These are phyloP conservation scores for Leishmania gerbilli DNA, from an alignment of 208 protist genomes.

Conservation along the genomic window DNA sequence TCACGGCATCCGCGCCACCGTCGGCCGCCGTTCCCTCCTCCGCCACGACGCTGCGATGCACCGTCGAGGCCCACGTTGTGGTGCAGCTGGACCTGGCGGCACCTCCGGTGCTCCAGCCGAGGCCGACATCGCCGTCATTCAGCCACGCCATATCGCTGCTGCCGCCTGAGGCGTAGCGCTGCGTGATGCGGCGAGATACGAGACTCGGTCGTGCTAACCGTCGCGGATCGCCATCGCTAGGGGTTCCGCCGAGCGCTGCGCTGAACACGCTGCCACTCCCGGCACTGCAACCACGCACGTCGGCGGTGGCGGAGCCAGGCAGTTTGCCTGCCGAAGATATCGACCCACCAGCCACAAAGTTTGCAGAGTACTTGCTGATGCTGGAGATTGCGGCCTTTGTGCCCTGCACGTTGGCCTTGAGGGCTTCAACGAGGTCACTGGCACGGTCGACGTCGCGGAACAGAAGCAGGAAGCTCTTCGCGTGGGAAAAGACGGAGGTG, in stretches of 20 bases:
- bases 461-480: conserved; percentile 77
- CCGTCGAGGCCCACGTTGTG: conserved; percentile 18
- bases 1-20: conserved; percentile 8
- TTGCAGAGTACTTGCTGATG: conserved; percentile 73
- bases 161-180: conserved; percentile 13
- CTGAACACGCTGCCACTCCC: conserved; percentile 21
- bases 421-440: conserved; percentile 66
- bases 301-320: not conserved
- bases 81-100: conserved; percentile 11
- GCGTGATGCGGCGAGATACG: conserved; percentile 33
- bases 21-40: not conserved
- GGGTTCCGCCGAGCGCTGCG: conserved; percentile 13
- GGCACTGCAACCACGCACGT: not conserved
- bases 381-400: conserved; percentile 82
- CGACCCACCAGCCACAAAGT: conserved; percentile 17
- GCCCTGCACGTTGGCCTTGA: conserved; percentile 85
- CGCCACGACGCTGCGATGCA: conserved; percentile 13
- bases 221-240: conserved; percentile 24
- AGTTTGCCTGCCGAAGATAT: not conserved
- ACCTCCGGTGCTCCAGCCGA: not conserved
- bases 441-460: conserved; percentile 83
- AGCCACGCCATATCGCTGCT: conserved; percentile 3
- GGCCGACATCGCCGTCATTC: not conserved
- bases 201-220: conserved; percentile 36
- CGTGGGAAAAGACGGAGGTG: conserved; percentile 70